Evolutionary conservation across 2,329 filamentous ascomycete species (phyloP), one percentile per base, ranked within the genome.

Genomic region (Alternaria novae-zelandiae): DNA sequence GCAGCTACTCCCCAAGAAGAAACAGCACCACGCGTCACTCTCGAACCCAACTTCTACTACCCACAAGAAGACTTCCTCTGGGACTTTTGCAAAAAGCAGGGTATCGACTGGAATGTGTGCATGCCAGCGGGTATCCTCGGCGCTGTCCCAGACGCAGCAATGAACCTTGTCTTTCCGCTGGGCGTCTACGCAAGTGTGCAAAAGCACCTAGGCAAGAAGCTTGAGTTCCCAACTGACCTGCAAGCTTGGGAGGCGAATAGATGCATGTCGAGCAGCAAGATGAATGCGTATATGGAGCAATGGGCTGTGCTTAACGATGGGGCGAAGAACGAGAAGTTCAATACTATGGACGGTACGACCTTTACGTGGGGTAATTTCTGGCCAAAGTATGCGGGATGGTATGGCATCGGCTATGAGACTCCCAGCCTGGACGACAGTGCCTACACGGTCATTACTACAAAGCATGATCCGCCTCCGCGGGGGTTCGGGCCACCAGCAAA

Each of bases 11-110:
- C 84, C 0, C 80, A 80, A 46, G 79, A 83, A 56, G 85, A 87
- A 69, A 78, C 77, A 9, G 83, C 84, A 61, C 80, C 82, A 4
- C 46, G 84, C 11, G 74, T 83, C 5, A 69, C 70, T 6, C 75
- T 84, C 0, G 82, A 83, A 60, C 81, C 82, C 2, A 87, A 87
- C 72, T 87, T 87, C 74, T 87, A 87, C 79, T 87, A 86, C 65
- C 73, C 79, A 0, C 85, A 87, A 74, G 85, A 87, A 75, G 84
- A 87, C 63, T 73, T 77, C 5, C 78, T 87, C 2, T 79, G 72
- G 54, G 69, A 75, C 1, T 87, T 80, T 68, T 84, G 83, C 71
- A 66, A 75, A 23, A 68, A 74, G 2, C 71, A 82, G 17, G 54
- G 57, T 12, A 76, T 80, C 9, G 63, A 65, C 21, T 87, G 82